A percentile compares a stretch with the other conserved stretches of the same genome.
Evolutionary conservation across 108 stramenopile genomes (phyloP).

Genomic region (Skeletonema potamos): DNA sequence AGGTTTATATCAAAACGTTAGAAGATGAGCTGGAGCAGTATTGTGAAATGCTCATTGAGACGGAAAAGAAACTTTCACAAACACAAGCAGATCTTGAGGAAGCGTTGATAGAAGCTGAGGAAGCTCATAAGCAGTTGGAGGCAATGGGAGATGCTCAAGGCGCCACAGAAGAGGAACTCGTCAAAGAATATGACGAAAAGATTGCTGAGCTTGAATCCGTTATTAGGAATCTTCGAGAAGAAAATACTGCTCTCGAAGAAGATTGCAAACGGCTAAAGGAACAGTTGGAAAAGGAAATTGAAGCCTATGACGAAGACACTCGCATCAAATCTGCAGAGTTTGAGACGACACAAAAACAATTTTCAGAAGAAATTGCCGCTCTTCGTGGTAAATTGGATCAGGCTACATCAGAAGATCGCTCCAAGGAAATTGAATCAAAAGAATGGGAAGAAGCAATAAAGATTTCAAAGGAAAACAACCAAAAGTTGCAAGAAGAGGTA

Average conservation of each 20-base stretch:
- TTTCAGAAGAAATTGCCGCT: conserved; percentile 61
- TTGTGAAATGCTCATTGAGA: conserved; percentile 88
- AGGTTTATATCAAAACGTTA: conserved; percentile 79
- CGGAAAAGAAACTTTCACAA: conserved; percentile 69
- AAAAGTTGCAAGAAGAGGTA: conserved; percentile 56
- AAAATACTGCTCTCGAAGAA: conserved; percentile 60
- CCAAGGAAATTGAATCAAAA: conserved; percentile 49
- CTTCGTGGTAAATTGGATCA: conserved; percentile 58
- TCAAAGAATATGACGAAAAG: conserved; percentile 37
- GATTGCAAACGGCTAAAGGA: conserved; percentile 64
- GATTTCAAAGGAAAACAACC: conserved; percentile 26
- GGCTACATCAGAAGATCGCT: conserved; percentile 46
- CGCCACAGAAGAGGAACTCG: not conserved
- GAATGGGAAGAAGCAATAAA: conserved; percentile 50
- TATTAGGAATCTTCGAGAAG: conserved; percentile 33
- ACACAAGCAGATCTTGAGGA: conserved; percentile 68
- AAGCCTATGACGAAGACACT: conserved; percentile 74
- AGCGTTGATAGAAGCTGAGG: conserved; percentile 41
- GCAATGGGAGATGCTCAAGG: conserved; percentile 13
- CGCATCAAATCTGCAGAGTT: conserved; percentile 34
- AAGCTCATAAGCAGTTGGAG: conserved; percentile 12
- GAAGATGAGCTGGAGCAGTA: conserved; percentile 89
- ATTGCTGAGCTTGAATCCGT: conserved; percentile 47
- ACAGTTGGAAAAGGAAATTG: conserved; percentile 68
- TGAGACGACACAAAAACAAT: conserved; percentile 54